These are phyloP conservation scores for Glycine latifolia DNA, from an alignment of 306 rosid species.

Conservation along the genomic window DNA sequence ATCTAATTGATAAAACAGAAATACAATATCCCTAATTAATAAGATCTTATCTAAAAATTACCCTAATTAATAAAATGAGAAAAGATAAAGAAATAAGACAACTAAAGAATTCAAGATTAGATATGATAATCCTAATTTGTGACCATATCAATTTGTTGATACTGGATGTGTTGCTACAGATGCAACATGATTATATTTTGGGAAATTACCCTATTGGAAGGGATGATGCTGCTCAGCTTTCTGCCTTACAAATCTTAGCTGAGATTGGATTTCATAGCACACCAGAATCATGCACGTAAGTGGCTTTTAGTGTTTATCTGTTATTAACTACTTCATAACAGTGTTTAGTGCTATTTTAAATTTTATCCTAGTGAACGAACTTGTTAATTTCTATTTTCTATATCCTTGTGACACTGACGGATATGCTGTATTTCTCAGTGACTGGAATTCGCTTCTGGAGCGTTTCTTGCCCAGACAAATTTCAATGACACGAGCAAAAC, in stretches of 20 bases:
- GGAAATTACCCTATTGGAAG: conserved; percentile 98
- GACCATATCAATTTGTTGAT: conserved; percentile 10
- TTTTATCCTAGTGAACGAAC: conserved; percentile 35
- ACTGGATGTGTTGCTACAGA: conserved; percentile 61
- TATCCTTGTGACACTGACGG: conserved; percentile 14
- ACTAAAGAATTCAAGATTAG: too few species aligned
- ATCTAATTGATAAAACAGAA: too few species aligned
- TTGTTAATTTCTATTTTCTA: conserved; percentile 38
- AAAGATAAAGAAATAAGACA: too few species aligned
- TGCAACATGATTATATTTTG: conserved; percentile 95
- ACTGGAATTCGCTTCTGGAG: conserved; percentile 93
- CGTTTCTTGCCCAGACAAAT: conserved; percentile 88
- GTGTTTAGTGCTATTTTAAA: conserved; percentile 28
- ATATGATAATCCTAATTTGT: too few species aligned
- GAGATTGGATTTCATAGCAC: conserved; percentile 74
- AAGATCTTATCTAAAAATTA: too few species aligned
- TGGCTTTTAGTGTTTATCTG: conserved; percentile 29
- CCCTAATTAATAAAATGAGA: too few species aligned
- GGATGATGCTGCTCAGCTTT: conserved; percentile 96
- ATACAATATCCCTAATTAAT: too few species aligned
- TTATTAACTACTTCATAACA: conserved; percentile 41
- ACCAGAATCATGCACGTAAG: conserved; percentile 88
- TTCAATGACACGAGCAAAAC: conserved; percentile 89
- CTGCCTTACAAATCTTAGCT: conserved; percentile 91
- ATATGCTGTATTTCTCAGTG: conserved; percentile 59